Evolutionary conservation across 345 rosid species (phyloP).

Genomic region (Leavenworthia alabamica): DNA sequence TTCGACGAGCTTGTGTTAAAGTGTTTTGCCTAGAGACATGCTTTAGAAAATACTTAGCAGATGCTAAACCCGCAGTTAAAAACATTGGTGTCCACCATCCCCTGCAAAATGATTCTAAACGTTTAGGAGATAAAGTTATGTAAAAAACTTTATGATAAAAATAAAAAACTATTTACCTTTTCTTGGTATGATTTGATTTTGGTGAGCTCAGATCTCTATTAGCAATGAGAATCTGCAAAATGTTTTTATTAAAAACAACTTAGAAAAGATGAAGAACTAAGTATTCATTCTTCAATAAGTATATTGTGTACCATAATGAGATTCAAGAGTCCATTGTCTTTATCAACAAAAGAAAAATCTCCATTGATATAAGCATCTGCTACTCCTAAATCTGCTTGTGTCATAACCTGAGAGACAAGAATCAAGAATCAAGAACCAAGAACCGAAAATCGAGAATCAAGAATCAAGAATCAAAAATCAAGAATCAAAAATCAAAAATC

Average conservation of each 20-base stretch:
- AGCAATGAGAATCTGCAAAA: slow-evolving; percentile 60
- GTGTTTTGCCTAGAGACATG: slow-evolving; percentile 75
- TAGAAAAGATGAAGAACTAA: background rate
- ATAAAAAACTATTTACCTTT: slow-evolving; percentile 41
- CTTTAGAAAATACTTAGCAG: slow-evolving; percentile 66
- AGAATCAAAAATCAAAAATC: background rate
- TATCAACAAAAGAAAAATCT: slow-evolving; percentile 70
- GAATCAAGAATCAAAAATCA: background rate
- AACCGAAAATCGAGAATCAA: background rate
- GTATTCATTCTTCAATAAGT: background rate
- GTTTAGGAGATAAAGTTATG: background rate
- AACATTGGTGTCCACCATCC: slow-evolving; percentile 98
- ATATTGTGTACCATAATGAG: slow-evolving; percentile 53
- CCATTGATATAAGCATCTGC: slow-evolving; percentile 85
- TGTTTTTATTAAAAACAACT: background rate
- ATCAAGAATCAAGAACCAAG: background rate
- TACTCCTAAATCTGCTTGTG: slow-evolving; percentile 88
- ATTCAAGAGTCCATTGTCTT: slow-evolving; percentile 68
- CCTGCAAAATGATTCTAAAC: slow-evolving; percentile 26
- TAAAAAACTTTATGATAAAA: background rate
- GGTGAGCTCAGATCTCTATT: slow-evolving; percentile 50
- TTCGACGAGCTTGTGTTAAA: slow-evolving; percentile 87
- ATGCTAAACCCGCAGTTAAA: slow-evolving; percentile 63
- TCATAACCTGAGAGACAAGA: slow-evolving; percentile 51
- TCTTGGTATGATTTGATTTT: slow-evolving; percentile 41